phyloP scores from a whole-genome alignment of 1,284 basidiomycete species.

The Ceratobasidium sp. region DNA sequence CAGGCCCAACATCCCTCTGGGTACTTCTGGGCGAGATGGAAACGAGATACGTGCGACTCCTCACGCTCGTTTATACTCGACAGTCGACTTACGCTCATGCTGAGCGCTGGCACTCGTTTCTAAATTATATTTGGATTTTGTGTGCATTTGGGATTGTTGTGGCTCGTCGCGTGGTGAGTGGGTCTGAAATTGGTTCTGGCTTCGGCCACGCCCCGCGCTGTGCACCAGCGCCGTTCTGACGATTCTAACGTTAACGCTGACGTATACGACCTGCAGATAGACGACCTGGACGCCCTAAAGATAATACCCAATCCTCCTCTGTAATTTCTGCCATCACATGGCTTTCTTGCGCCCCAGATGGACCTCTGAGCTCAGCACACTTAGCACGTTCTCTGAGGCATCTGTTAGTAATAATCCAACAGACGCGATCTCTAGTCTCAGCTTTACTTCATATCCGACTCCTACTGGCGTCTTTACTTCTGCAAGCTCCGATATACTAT shows the following conservation, averaged over 20 bases:
- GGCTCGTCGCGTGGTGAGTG: constrained; percentile 37
- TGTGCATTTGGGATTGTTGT: constrained; percentile 38
- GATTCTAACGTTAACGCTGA: constrained; percentile 16
- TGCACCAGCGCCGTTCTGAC: constrained; percentile 25
- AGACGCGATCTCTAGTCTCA: constrained; percentile 10
- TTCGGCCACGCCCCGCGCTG: constrained; percentile 38
- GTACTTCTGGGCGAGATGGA: background rate
- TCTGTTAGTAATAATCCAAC: constrained; percentile 4
- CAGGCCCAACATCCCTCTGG: background rate
- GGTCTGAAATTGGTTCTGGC: constrained; percentile 30
- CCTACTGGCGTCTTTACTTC: constrained; percentile 31
- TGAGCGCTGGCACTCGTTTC: background rate
- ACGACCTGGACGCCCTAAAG: constrained; percentile 9
- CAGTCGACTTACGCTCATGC: background rate
- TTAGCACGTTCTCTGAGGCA: constrained; percentile 18
- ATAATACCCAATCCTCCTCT: background rate
- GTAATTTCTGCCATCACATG: constrained; percentile 23
- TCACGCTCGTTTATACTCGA: constrained; percentile 33
- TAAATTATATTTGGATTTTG: constrained; percentile 34
- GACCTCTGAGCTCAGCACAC: constrained; percentile 9
- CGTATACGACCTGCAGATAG: constrained; percentile 39
- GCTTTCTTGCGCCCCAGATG: background rate
- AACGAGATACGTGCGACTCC: background rate
- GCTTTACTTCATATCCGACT: constrained; percentile 4
- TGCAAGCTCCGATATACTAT: constrained; percentile 9